phyloP scores from a whole-genome alignment of 768 basidiomycete species.

The Lactarius hatsudake region DNA sequence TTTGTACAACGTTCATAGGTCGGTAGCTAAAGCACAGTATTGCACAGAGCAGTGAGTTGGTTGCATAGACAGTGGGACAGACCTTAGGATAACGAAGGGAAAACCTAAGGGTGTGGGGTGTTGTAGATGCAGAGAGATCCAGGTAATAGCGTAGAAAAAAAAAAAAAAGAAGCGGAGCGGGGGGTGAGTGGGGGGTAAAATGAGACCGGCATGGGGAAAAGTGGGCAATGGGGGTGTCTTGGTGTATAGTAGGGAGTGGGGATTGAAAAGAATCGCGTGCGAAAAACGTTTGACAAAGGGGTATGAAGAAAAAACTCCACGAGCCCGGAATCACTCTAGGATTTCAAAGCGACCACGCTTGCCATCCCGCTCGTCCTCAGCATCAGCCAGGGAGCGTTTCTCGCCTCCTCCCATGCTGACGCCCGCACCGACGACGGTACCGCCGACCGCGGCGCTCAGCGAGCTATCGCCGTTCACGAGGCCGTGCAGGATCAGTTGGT shows the following conservation, averaged over 20 bases:
- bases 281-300: not conserved
- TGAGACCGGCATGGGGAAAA: not conserved
- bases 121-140: constrained; percentile 22
- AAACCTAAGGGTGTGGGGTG: not conserved
- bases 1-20: constrained; percentile 17
- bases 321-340: constrained; percentile 32
- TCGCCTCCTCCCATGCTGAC: constrained; percentile 22
- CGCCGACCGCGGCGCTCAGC: constrained; percentile 1
- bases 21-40: constrained; percentile 13
- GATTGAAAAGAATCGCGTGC: not conserved
- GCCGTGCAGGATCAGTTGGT: constrained; percentile 71
- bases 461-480: constrained; percentile 57
- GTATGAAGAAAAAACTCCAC: constrained; percentile 1
- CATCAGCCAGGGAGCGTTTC: constrained; percentile 33
- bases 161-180: not conserved
- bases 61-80: constrained; percentile 15
- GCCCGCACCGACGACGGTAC: constrained; percentile 38
- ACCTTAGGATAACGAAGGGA: not conserved
- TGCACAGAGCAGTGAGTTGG: constrained; percentile 15
- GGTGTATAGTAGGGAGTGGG: not conserved
- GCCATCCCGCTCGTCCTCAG: constrained; percentile 35
- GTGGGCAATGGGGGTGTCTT: no score
- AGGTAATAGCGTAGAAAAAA: not conserved
- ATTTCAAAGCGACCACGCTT: constrained; percentile 43
- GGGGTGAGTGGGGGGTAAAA: not conserved